phyloP scores from a whole-genome alignment of 371 early-diverging fungal species.

The Actinomortierella wolfii region DNA sequence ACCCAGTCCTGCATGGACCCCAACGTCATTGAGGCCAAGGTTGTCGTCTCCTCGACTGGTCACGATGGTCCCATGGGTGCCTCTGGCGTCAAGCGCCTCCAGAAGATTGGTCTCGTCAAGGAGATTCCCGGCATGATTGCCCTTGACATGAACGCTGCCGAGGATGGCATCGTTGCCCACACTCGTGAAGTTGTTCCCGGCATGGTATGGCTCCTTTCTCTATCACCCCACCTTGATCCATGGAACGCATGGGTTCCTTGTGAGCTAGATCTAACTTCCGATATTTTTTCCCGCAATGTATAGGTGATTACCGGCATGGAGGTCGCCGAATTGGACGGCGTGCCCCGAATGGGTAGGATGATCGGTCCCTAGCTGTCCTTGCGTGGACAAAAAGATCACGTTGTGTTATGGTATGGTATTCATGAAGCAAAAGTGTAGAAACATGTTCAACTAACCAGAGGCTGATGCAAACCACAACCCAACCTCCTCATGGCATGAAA shows the following conservation, averaged over 20 bases:
- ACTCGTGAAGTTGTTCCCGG: slow-evolving; percentile 78
- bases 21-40: slow-evolving; percentile 71
- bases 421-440: too few relatives aligned
- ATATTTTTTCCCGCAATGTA: too few relatives aligned
- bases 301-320: slow-evolving; percentile 75
- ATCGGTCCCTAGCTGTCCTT: too few relatives aligned
- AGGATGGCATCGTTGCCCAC: slow-evolving; percentile 69
- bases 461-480: too few relatives aligned
- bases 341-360: slow-evolving; percentile 53
- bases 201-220: slow-evolving; percentile 48
- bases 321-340: slow-evolving; percentile 64
- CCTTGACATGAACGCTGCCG: slow-evolving; percentile 76
- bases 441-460: too few relatives aligned
- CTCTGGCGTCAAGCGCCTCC: slow-evolving; percentile 71
- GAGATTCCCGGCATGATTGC: slow-evolving; percentile 70
- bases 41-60: slow-evolving; percentile 73
- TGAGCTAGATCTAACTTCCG: too few relatives aligned
- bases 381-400: too few relatives aligned
- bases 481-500: neutral
- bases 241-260: too few relatives aligned
- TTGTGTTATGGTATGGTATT: too few relatives aligned
- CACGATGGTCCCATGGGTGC: slow-evolving; percentile 82
- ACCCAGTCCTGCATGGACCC: slow-evolving; percentile 85
- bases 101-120: slow-evolving; percentile 62
- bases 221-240: too few relatives aligned